These are phyloP conservation scores for Pyrenophora seminiperda DNA, from an alignment of 2,329 filamentous ascomycete species.

Conservation along the genomic window DNA sequence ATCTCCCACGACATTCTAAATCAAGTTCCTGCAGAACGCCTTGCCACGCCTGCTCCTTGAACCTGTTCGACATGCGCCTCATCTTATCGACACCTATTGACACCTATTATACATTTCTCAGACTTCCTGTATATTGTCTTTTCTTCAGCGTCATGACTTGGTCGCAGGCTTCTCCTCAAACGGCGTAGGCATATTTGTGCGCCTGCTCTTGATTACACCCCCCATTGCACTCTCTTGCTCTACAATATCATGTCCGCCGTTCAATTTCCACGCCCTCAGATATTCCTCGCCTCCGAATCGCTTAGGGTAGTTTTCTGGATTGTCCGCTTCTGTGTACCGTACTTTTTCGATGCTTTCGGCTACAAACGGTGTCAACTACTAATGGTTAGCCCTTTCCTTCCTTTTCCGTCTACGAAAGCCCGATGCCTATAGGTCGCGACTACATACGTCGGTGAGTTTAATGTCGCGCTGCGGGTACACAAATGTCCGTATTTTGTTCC, in stretches of 20 bases:
- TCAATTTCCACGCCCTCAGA: constrained; percentile 41
- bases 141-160: constrained; percentile 12
- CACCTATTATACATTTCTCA: no score
- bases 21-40: neutral
- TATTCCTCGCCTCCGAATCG: constrained; percentile 42
- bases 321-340: constrained; percentile 15
- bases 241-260: constrained; percentile 38
- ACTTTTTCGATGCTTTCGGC: constrained; percentile 61
- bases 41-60: neutral
- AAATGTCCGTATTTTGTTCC: constrained; percentile 86
- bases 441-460: constrained; percentile 50
- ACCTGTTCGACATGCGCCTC: neutral
- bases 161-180: constrained; percentile 32
- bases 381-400: neutral
- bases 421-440: neutral
- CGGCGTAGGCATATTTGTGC: constrained; percentile 31
- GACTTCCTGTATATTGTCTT: neutral
- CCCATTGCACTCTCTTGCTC: constrained; percentile 4
- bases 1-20: neutral
- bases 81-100: neutral
- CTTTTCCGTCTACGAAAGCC: neutral
- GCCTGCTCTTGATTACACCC: constrained; percentile 24
- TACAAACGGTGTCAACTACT: constrained; percentile 80
- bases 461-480: constrained; percentile 73
- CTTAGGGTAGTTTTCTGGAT: constrained; percentile 28